Percentiles rank a stretch among this genome's conserved stretches.
These are phyloP conservation scores for Globisporangium middletonii DNA, from an alignment of 352 stramenopile species.

Conservation along the genomic window DNA sequence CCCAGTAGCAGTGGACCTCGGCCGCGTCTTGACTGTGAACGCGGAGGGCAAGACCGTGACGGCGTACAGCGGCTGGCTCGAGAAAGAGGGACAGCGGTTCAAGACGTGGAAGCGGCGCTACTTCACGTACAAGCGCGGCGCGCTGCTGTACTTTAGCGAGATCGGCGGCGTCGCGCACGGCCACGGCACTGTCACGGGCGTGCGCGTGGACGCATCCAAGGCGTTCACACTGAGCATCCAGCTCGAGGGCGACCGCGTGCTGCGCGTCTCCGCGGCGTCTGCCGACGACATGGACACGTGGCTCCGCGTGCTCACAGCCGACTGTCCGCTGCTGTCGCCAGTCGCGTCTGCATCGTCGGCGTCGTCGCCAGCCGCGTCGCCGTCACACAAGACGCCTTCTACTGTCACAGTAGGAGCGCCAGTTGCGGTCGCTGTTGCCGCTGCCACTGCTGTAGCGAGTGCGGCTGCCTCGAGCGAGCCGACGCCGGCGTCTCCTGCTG, in stretches of 20 bases:
- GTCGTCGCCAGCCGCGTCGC: not conserved
- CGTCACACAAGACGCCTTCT: not conserved
- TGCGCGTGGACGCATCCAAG: conserved; percentile 37
- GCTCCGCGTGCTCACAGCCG: conserved; percentile 29
- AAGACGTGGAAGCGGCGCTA: conserved; percentile 77
- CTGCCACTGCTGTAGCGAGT: conserved; percentile 8
- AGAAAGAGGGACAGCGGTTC: conserved; percentile 69
- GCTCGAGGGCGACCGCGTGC: conserved; percentile 22
- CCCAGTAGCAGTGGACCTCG: not conserved
- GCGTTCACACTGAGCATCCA: conserved; percentile 42
- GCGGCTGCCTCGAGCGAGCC: not conserved
- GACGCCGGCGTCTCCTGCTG: conserved; percentile 11
- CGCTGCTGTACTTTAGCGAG: conserved; percentile 70
- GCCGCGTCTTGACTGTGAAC: conserved; percentile 9
- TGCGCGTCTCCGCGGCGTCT: conserved; percentile 29
- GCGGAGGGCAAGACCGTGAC: conserved; percentile 17
- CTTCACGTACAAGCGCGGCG: conserved; percentile 65
- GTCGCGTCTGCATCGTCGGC: no score
- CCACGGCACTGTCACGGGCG: conserved; percentile 47
- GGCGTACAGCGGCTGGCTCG: conserved; percentile 58
- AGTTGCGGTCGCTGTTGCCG: not conserved
- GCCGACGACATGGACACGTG: conserved; percentile 37
- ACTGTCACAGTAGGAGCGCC: not conserved
- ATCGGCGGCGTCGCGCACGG: conserved; percentile 49
- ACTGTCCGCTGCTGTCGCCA: not conserved